These are phyloP conservation scores for Tolypocladium pustulatum DNA, from an alignment of 2,329 filamentous ascomycete genomes.

Conservation along the genomic window DNA sequence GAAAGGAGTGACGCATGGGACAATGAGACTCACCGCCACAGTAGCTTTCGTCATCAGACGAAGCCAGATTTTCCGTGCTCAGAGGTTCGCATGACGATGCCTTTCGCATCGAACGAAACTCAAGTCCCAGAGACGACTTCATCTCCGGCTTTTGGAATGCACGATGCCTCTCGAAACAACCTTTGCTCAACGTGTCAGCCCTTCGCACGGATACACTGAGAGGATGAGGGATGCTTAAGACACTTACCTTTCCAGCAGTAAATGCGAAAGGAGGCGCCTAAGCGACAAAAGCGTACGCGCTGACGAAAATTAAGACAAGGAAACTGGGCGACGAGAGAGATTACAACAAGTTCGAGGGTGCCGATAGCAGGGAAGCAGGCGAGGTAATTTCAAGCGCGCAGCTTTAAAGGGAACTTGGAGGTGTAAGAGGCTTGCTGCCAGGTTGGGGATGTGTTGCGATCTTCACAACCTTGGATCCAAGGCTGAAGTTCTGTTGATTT, in stretches of 20 bases:
- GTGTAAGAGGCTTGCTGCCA: neutral
- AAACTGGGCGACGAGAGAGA: no score
- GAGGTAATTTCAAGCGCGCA: neutral
- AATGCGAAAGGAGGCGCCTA: neutral
- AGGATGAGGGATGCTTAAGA: neutral
- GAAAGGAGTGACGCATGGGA: neutral
- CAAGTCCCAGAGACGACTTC: slow-evolving; percentile 1
- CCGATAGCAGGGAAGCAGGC: neutral
- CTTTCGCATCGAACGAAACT: slow-evolving; percentile 4
- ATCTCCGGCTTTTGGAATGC: neutral
- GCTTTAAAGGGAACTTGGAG: neutral
- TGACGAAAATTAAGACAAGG: no score
- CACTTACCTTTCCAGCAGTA: neutral
- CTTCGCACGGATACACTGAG: neutral
- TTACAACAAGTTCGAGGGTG: no score
- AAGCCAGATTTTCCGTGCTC: neutral
- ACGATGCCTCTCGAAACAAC: neutral
- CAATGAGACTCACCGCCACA: neutral
- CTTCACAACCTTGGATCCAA: neutral
- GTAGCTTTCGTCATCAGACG: slow-evolving; percentile 2
- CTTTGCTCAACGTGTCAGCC: neutral
- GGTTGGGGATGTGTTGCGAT: neutral
- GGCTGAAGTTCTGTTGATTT: neutral
- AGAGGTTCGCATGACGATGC: slow-evolving; percentile 8
- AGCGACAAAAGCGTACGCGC: neutral